Evolutionary conservation across 1,284 basidiomycete genomes (phyloP).

Genomic region (Lignosus rhinocerotis): DNA sequence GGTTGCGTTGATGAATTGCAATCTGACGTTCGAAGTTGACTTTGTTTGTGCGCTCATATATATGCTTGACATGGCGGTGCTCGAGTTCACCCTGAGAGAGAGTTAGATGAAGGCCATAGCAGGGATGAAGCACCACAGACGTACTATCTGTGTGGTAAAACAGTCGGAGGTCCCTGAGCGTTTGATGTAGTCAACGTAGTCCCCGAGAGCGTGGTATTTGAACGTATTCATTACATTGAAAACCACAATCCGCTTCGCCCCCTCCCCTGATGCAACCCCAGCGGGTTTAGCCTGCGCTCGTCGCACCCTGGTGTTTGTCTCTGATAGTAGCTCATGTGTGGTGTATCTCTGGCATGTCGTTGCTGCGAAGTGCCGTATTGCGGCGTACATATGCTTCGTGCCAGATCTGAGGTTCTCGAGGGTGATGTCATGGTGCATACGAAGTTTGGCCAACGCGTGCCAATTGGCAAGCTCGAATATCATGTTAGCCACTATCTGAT

Average conservation of each 20-base stretch:
- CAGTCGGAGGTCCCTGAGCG: conserved; percentile 37
- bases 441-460: conserved; percentile 36
- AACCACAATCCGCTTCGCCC: not conserved
- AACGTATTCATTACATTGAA: conserved; percentile 30
- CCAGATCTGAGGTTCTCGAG: conserved; percentile 19
- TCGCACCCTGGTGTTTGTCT: conserved; percentile 23
- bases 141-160: conserved; percentile 35
- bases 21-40: too few relatives aligned
- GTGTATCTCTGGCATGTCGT: conserved; percentile 11
- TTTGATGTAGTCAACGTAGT: conserved; percentile 33
- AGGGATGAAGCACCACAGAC: conserved; percentile 1
- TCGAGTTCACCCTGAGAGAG: conserved; percentile 33
- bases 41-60: conserved; percentile 36
- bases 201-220: conserved; percentile 37
- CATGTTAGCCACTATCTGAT: conserved; percentile 27
- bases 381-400: conserved; percentile 21
- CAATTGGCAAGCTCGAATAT: conserved; percentile 31
- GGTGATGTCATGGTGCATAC: conserved; percentile 31
- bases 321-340: conserved; percentile 31
- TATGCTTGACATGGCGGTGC: conserved; percentile 34
- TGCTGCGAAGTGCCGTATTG: conserved; percentile 23
- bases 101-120: not conserved
- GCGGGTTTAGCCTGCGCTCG: not conserved
- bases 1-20: too few relatives aligned
- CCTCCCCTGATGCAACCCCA: not conserved